phyloP scores from a whole-genome alignment of 2,329 filamentous ascomycete species.

The Colletotrichum graminicola region DNA sequence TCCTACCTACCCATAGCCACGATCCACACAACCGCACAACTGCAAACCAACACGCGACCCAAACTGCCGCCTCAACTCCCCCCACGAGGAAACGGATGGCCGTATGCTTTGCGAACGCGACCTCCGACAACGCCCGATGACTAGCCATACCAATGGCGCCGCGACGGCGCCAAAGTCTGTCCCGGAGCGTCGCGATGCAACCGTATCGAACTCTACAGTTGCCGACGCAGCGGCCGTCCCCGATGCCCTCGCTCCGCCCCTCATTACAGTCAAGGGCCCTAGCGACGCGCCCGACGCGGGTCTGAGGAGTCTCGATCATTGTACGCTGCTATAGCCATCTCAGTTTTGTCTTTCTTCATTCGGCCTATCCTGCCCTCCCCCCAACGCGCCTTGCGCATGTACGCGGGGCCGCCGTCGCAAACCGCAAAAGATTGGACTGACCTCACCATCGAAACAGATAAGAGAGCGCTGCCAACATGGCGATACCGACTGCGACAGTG shows the following conservation, averaged over 20 bases:
- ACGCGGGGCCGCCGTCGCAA: not conserved
- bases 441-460: constrained; percentile 67
- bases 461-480: constrained; percentile 86
- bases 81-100: constrained; percentile 33
- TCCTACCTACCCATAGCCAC: not conserved
- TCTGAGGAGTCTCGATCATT: constrained; percentile 83
- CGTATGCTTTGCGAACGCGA: constrained; percentile 37
- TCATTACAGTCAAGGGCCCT: constrained; percentile 32
- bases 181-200: constrained; percentile 37
- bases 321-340: constrained; percentile 58
- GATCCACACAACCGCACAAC: constrained; percentile 15
- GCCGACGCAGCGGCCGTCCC: constrained; percentile 15
- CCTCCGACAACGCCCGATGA: constrained; percentile 46
- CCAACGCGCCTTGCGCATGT: constrained; percentile 22
- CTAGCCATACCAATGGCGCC: constrained; percentile 51
- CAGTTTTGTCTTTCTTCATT: constrained; percentile 13
- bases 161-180: constrained; percentile 35
- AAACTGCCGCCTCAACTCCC: constrained; percentile 1
- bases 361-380: not conserved
- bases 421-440: constrained; percentile 29
- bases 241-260: constrained; percentile 31
- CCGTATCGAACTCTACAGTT: constrained; percentile 11
- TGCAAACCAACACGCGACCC: constrained; percentile 13
- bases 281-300: constrained; percentile 72
- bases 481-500: constrained; percentile 85